Conservation (phyloP, 2,329 filamentous ascomycete genomes). For the Colletotrichum godetiae region DNA sequence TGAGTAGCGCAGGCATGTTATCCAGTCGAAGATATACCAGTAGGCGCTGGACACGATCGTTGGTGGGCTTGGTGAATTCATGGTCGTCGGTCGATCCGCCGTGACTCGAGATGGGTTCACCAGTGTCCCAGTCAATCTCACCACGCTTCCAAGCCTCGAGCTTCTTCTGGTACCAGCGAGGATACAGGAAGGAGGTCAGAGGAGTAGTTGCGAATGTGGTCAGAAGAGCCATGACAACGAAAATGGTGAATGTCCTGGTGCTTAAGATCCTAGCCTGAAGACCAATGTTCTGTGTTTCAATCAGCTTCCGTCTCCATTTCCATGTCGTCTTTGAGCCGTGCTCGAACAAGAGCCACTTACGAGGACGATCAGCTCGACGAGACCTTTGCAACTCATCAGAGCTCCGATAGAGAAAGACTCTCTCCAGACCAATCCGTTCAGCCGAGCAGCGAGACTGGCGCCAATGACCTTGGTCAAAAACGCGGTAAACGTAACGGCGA, state of each 20-base stretch:
- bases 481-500: conserved; percentile 84
- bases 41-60: conserved; percentile 68
- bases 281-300: conserved; percentile 68
- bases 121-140: conserved; percentile 85
- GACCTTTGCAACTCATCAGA: conserved; percentile 95
- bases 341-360: conserved; percentile 59
- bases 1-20: conserved; percentile 84
- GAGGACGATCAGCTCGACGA: conserved; percentile 94
- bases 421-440: conserved; percentile 86
- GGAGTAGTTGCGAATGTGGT: conserved; percentile 89
- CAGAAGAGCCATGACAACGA: conserved; percentile 91
- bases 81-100: conserved; percentile 45
- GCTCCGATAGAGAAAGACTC: conserved; percentile 90
- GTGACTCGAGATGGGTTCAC: conserved; percentile 47
- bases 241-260: conserved; percentile 87
- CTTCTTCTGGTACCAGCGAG: conserved; percentile 68
- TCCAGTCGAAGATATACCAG: conserved; percentile 88
- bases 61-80: conserved; percentile 59
- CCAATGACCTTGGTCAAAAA: conserved; percentile 89
- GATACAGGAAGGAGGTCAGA: conserved; percentile 78
- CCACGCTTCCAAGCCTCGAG: conserved; percentile 74
- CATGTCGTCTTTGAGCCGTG: neutral
- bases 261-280: conserved; percentile 86
- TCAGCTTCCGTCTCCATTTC: neutral
- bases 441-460: conserved; percentile 80